Evolutionary conservation across 2,329 filamentous ascomycete species (phyloP).

Genomic region (Colletotrichum sp.): DNA sequence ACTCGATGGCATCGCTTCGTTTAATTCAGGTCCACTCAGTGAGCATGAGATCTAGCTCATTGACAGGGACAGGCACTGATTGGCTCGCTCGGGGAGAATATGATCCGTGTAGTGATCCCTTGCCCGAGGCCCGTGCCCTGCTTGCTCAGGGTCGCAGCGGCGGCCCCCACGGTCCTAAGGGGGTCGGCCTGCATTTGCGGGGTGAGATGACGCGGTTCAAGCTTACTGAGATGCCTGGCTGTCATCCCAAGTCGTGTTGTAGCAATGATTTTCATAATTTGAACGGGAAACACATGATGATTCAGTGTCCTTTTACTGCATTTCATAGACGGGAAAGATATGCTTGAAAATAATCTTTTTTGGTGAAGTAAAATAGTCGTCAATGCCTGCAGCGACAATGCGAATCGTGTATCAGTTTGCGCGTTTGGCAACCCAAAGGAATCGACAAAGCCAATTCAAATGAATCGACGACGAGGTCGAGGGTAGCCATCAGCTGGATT

Average conservation of each 20-base stretch:
- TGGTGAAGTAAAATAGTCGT: not conserved
- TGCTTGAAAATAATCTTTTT: not conserved
- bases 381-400: not conserved
- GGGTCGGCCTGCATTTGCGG: not conserved
- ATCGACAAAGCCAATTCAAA: not conserved
- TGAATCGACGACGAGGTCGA: not conserved
- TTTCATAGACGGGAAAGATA: no score
- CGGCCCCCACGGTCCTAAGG: not conserved
- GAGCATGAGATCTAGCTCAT: constrained; percentile 6
- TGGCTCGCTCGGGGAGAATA: constrained; percentile 10
- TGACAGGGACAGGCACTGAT: not conserved
- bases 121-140: not conserved
- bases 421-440: constrained; percentile 8
- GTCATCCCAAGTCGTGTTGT: not conserved
- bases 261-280: not conserved
- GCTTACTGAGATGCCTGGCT: not conserved
- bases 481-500: constrained; percentile 1
- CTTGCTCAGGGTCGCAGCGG: not conserved
- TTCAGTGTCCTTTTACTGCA: not conserved
- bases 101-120: constrained; percentile 8
- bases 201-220: constrained; percentile 1
- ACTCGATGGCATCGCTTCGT: constrained; percentile 11
- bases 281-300: not conserved
- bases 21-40: constrained; percentile 18
- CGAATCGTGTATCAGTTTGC: constrained; percentile 22